Base-by-base conservation (phyloP, 2,329 filamentous ascomycete genomes). In the Fusarium pseudonygamai region DNA sequence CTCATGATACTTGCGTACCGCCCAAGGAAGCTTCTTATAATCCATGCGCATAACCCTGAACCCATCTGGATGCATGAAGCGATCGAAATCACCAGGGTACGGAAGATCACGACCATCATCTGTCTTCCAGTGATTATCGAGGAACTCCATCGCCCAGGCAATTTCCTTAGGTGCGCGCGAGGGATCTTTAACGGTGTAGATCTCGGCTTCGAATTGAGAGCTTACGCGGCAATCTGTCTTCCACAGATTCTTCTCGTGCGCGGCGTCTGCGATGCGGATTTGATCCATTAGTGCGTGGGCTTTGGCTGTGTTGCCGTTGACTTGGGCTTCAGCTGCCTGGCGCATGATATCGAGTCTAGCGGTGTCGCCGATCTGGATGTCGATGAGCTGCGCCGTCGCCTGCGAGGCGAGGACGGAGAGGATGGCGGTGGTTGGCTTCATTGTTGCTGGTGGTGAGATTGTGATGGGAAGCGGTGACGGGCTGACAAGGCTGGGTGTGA, bases 51-150 rank as follows among this genome's bases (percentile, higher is more conserved):
- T 60, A 5, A 73, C 53, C 7, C 69, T 67, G n/a, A 73, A 73
- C 3, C 71, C 71, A 7, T 64, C 53, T 1, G 53, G 62, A 12
- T 73, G 69, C 71, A 73, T 67, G 22, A 67, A 73, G 9, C 53
- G 45, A 16, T 62, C 58, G 9, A 73, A 73, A 26, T 73, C 71
- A 0, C 71, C 71, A 4, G 66, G 69, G 16, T 73, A 73, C 10
- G 69, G 69, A 37, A 73, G 61, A 39, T 73, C 65, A 1, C 55
- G 36, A 9, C 71, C 71, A 4, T 60, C 53, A 5, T 73, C 69
- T 7, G 66, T 64, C 36, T 42, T 73, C 71, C 71, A 73, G 11
- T 67, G 53, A 15, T 67, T 55, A 10, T 73, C 71, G 24, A 73
- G 71, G 12, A 55, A 73, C 1, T 60, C n/a, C 71, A 70, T 70